Evolutionary conservation across 257 asterid genomes (phyloP).

Genomic region (Solanum chiquidenum): DNA sequence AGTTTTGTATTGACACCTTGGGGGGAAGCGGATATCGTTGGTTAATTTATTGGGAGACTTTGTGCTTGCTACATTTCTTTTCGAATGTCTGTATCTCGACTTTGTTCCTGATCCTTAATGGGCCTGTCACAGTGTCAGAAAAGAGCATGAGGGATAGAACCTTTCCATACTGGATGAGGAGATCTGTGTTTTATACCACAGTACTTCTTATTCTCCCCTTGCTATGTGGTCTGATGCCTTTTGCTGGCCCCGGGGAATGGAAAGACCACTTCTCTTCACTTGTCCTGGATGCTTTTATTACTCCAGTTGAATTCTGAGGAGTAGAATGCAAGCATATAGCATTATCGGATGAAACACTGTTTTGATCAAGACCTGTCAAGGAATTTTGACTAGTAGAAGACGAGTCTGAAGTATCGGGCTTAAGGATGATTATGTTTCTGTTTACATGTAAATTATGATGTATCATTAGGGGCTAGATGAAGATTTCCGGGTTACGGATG

Average conservation of each 20-base stretch:
- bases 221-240: constrained; percentile 78
- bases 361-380: neutral
- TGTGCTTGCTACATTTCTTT: constrained; percentile 61
- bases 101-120: constrained; percentile 43
- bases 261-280: constrained; percentile 39
- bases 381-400: neutral
- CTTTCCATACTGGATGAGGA: constrained; percentile 56
- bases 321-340: neutral
- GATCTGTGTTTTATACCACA: constrained; percentile 23
- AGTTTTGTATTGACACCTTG: constrained; percentile 63
- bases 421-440: neutral
- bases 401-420: neutral
- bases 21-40: constrained; percentile 75
- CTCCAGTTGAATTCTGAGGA: constrained; percentile 16
- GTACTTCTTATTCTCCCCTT: constrained; percentile 43
- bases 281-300: neutral
- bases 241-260: constrained; percentile 75
- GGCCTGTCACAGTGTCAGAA: constrained; percentile 44
- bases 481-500: neutral
- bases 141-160: neutral
- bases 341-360: neutral
- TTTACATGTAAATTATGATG: neutral
- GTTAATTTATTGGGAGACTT: constrained; percentile 58
- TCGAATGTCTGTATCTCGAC: constrained; percentile 39
- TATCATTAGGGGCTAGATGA: neutral